Percentiles rank a stretch among this genome's conserved stretches.
Conservation (phyloP, 2,329 filamentous ascomycete species). For the Botryotinia convoluta region DNA sequence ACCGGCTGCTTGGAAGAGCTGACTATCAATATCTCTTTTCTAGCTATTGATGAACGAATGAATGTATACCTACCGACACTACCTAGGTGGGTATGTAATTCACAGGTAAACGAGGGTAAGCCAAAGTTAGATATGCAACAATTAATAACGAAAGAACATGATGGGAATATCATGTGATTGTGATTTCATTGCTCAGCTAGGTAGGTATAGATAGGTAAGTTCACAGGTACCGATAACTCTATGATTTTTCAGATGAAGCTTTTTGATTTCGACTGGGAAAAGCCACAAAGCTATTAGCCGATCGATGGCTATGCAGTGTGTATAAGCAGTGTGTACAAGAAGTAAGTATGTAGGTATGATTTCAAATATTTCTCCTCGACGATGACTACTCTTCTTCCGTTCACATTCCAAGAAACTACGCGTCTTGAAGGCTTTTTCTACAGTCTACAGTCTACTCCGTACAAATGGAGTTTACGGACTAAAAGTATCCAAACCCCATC, state of each 20-base stretch:
- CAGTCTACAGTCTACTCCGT: no score
- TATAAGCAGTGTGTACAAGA: background rate
- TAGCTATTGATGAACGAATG: background rate
- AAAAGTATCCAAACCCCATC: background rate
- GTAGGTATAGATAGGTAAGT: no score
- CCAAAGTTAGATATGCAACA: background rate
- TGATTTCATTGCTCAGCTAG: no score
- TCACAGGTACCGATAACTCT: no score
- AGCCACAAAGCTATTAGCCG: no score
- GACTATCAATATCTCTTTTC: background rate
- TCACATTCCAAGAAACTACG: no score
- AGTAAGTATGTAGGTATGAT: background rate
- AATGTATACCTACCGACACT: background rate
- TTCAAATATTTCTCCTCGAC: background rate
- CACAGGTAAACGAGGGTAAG: background rate
- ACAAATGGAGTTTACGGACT: background rate
- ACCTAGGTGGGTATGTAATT: no score
- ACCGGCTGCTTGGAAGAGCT: no score
- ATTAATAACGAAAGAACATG: background rate
- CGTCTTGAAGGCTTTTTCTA: no score
- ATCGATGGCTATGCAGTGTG: no score
- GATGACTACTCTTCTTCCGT: background rate
- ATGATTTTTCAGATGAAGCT: no score
- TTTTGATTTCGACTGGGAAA: no score
- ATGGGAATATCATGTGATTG: background rate